Evolutionary conservation across 768 basidiomycete species (phyloP), one percentile per base, ranked within the genome.

Genomic region (Pleurotus giganteus): DNA sequence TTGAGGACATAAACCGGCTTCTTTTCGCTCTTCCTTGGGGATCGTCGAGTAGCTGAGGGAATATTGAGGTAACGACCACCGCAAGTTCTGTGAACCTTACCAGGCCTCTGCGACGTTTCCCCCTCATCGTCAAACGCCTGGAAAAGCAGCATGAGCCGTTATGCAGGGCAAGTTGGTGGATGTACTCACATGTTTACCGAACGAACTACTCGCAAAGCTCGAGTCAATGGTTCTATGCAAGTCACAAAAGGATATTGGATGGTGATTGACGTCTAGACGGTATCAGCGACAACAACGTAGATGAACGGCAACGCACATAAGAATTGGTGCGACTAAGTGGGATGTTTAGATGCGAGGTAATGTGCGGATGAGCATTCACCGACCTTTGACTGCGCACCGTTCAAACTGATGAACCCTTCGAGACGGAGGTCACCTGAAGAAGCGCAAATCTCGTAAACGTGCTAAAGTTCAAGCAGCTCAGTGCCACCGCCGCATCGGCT

Each of bases 1-100:
- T 91, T 85, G 44, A 98, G 73, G 43, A 94, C 87, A 66, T 90
- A 98, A 57, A 94, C 83, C 4, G 94, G 85, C 66, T 82, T 83
- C 68, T 84, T 85, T 64, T 93, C 91, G 21, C 72, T 68, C 69
- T 90, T 93, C 36, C 88, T 83, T 28, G 93, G 89, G 29, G 93
- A 89, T 29, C 88, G 79, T 56, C 89, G 82, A 41, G 64, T 64
- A 47, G 71, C 89, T 90, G 54, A 32, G 51, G n/a, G 57, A 47
- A 41, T 44, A 50, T 61, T 49, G 46, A 26, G 60, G 54, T 55
- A 58, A 60, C 53, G 53, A 43, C 51, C 59, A 21, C 50, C 8
- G 47, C 17, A 28, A 32, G 19, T 36, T 39, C 12, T 45, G 53
- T 29, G 27, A 44, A 21, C 34, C 73, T 42, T 68, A 82, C 84